Conservation (phyloP, 768 basidiomycete species). For the Psilocybe cubensis region DNA sequence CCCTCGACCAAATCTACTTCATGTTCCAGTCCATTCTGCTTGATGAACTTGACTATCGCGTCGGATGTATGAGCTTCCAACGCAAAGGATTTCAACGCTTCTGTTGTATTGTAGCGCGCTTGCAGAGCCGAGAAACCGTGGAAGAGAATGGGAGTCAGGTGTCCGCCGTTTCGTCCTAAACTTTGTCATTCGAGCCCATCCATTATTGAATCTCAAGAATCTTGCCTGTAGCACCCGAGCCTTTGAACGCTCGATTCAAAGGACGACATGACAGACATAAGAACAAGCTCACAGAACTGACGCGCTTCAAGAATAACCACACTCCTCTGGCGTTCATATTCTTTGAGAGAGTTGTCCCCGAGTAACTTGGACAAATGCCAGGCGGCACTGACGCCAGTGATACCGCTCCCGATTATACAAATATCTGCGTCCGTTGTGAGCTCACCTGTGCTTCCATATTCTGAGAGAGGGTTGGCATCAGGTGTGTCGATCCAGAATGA, state of each 20-base stretch:
- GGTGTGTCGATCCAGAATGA: constrained; percentile 75
- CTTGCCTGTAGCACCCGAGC: constrained; percentile 77
- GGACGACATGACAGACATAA: neutral
- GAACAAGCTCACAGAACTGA: constrained; percentile 70
- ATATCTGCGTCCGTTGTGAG: constrained; percentile 69
- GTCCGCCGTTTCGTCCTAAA: constrained; percentile 79
- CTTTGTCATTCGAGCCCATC: neutral
- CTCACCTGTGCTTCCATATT: constrained; percentile 63
- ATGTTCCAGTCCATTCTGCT: constrained; percentile 41
- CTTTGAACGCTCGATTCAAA: constrained; percentile 31
- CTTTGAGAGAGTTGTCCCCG: neutral
- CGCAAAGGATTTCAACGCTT: constrained; percentile 54
- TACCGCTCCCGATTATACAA: constrained; percentile 80
- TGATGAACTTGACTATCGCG: constrained; percentile 53
- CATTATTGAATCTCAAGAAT: constrained; percentile 1
- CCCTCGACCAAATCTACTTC: constrained; percentile 67
- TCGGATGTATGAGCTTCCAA: constrained; percentile 62
- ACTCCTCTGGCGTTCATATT: constrained; percentile 30
- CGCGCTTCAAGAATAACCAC: constrained; percentile 80
- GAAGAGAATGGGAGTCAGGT: constrained; percentile 60
- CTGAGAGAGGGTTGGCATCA: constrained; percentile 67
- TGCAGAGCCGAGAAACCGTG: constrained; percentile 44
- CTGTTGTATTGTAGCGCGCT: constrained; percentile 47
- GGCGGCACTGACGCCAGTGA: constrained; percentile 75
- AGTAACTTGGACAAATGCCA: constrained; percentile 57